phyloP scores from a whole-genome alignment of 2,329 filamentous ascomycete species.

The Diaporthe sp. region DNA sequence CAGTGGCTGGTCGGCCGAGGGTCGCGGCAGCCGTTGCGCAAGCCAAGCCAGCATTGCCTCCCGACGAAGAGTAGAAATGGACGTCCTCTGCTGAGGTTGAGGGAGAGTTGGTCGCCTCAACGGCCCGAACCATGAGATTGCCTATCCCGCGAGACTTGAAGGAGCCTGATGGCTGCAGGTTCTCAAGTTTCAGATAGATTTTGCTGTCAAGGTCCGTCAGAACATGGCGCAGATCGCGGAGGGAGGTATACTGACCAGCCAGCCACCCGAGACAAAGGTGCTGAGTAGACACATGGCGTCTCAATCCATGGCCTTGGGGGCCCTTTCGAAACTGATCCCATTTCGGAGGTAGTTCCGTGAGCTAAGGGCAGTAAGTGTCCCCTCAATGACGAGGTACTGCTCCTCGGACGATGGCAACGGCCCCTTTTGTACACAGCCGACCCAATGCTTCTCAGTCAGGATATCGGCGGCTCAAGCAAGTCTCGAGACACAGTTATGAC shows the following conservation, averaged over 20 bases:
- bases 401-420: background rate
- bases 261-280: conserved; percentile 73
- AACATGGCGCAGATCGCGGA: background rate
- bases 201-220: conserved; percentile 61
- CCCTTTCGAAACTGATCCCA: conserved; percentile 49
- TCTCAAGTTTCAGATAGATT: conserved; percentile 87
- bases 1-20: conserved; percentile 74
- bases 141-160: conserved; percentile 88
- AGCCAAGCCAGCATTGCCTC: conserved; percentile 85
- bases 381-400: background rate
- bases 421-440: background rate
- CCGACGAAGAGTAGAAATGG: conserved; percentile 82
- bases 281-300: conserved; percentile 77
- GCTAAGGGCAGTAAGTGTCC: background rate
- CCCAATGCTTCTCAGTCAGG: background rate
- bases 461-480: conserved; percentile 16
- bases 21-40: conserved; percentile 79
- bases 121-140: conserved; percentile 73
- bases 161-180: conserved; percentile 83
- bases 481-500: background rate
- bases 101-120: conserved; percentile 46
- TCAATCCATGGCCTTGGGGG: conserved; percentile 71
- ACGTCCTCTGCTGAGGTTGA: conserved; percentile 53
- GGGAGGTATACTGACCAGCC: conserved; percentile 70
- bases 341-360: conserved; percentile 35